phyloP scores from a whole-genome alignment of 495 filamentous ascomycete genomes.

The Venustampulla echinocandica region DNA sequence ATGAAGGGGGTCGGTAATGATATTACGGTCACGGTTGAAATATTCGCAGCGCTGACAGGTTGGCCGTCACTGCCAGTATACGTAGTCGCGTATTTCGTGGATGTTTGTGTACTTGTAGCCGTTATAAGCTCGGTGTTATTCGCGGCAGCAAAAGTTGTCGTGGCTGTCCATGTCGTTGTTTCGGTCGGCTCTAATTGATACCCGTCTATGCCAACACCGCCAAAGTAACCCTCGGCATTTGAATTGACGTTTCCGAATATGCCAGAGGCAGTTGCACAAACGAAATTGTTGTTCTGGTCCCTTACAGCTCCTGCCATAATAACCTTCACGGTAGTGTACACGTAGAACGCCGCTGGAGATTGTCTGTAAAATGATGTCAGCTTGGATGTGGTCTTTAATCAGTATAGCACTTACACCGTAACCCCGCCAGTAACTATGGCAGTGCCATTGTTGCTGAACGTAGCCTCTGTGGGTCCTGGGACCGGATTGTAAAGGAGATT shows the following conservation, averaged over 20 bases:
- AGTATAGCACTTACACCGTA: slow-evolving; percentile 5
- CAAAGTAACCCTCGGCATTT: slow-evolving; percentile 20
- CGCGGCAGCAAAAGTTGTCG: neutral
- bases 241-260: slow-evolving; percentile 7
- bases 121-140: too few relatives aligned
- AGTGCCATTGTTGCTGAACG: neutral
- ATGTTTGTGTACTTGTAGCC: too few relatives aligned
- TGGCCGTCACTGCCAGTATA: slow-evolving; percentile 1
- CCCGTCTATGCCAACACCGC: slow-evolving; percentile 6
- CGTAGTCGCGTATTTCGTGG: neutral
- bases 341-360: neutral
- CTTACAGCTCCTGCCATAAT: neutral
- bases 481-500: neutral
- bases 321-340: slow-evolving; percentile 1
- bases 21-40: slow-evolving; percentile 4
- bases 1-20: slow-evolving; percentile 17
- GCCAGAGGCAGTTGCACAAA: neutral
- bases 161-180: neutral
- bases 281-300: neutral
- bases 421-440: slow-evolving; percentile 4
- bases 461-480: neutral
- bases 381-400: neutral
- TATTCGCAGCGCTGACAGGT: neutral
- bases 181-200: neutral
- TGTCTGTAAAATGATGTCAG: neutral